Conservation (phyloP, 495 filamentous ascomycete species). For the Penicillium dipodomyicola region DNA sequence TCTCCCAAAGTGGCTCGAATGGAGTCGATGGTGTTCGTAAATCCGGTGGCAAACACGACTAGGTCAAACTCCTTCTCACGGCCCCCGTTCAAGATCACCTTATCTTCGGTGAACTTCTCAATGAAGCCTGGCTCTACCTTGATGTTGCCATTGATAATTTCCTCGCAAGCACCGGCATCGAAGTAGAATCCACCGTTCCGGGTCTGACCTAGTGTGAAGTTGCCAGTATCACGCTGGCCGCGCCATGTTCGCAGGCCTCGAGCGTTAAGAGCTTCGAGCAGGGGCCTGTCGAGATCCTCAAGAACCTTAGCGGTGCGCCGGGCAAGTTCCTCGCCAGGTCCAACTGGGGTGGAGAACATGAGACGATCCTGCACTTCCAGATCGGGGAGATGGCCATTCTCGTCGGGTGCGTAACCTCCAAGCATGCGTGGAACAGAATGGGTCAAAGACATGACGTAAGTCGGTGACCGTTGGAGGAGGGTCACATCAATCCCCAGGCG, state of each 20-base stretch:
- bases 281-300: slow-evolving; percentile 18
- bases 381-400: slow-evolving; percentile 18
- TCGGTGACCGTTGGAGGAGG: slow-evolving; percentile 66
- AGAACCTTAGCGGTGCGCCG: slow-evolving; percentile 16
- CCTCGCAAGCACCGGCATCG: slow-evolving; percentile 59
- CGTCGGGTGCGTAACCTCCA: slow-evolving; percentile 17
- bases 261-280: slow-evolving; percentile 21
- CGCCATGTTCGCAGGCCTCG: slow-evolving; percentile 26
- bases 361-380: slow-evolving; percentile 11
- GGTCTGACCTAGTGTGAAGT: slow-evolving; percentile 30
- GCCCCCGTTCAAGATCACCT: slow-evolving; percentile 58
- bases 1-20: slow-evolving; percentile 57
- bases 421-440: slow-evolving; percentile 23
- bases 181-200: slow-evolving; percentile 70
- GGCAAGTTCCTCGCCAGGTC: slow-evolving; percentile 17
- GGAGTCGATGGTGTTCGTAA: slow-evolving; percentile 48
- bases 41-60: slow-evolving; percentile 74
- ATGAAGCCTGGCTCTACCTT: slow-evolving; percentile 58
- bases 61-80: slow-evolving; percentile 62
- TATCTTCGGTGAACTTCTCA: slow-evolving; percentile 21
- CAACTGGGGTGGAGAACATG: slow-evolving; percentile 19
- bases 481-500: slow-evolving; percentile 65
- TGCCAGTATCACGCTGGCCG: slow-evolving; percentile 27
- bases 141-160: slow-evolving; percentile 69
- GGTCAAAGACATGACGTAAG: slow-evolving; percentile 53